Conservation (phyloP, 106 monocot genomes). For the Ottelia alismoides region DNA sequence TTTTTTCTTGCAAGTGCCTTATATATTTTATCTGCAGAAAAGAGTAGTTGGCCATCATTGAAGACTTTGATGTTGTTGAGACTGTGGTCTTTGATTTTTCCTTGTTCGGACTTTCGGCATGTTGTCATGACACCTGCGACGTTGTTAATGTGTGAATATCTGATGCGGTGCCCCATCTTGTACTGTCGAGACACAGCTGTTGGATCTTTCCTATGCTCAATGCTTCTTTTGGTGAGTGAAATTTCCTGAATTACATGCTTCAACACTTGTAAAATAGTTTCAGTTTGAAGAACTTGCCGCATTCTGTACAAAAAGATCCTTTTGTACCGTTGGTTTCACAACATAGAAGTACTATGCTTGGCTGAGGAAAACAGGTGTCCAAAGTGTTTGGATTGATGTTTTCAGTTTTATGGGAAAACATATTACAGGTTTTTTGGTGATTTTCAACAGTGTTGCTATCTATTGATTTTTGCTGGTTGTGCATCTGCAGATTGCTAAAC, state of each 20-base stretch:
- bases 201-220: conserved; percentile 85
- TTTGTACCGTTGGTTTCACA: no score
- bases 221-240: conserved; percentile 68
- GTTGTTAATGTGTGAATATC: conserved; percentile 87
- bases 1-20: no score
- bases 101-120: conserved; percentile 97
- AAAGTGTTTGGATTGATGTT: no score
- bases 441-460: not conserved
- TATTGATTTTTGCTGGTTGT: not conserved
- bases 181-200: conserved; percentile 61
- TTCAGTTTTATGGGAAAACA: no score
- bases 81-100: conserved; percentile 82
- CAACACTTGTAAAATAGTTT: not conserved
- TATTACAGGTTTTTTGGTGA: not conserved
- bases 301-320: not conserved
- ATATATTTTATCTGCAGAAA: conserved; percentile 32
- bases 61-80: conserved; percentile 72
- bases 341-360: no score
- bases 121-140: conserved; percentile 81
- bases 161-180: conserved; percentile 74
- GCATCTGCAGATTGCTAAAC: conserved; percentile 40
- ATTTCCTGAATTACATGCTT: not conserved
- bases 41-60: conserved; percentile 79
- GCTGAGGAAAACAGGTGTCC: no score
- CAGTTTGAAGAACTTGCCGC: not conserved